Evolutionary conservation across 2,329 filamentous ascomycete genomes (phyloP), one percentile per base, ranked within the genome.

Genomic region (Macrophomina pseudophaseolina): DNA sequence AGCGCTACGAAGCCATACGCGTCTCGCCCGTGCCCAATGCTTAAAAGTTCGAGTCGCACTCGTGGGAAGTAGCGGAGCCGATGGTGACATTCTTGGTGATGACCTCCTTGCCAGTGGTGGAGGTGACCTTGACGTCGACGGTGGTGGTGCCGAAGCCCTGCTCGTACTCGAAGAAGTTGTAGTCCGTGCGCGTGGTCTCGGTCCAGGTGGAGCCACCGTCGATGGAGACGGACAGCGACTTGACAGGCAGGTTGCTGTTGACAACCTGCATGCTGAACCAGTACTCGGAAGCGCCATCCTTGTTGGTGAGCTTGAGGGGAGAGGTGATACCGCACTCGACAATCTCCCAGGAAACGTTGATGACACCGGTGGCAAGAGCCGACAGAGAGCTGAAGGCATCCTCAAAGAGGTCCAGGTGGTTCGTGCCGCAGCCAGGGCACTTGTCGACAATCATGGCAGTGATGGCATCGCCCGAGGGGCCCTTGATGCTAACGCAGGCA

Each of bases 181-280:
- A 80, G 6, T 79, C 75, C 66, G 81, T 75, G 56, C 88, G 80
- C 2, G 78, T 80, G 0, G 88, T 89, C n/a, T 74, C 59, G 74
- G 84, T 75, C 88, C 87, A 90, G 14, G 84, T 86, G 64, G 71
- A 81, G 18, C 88, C 88, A 11, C 85, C 82, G 71, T 90, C 84
- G 18, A 82, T 86, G 67, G 85, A 87, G 67, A 90, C 87, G 70
- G 90, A 87, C 30, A 90, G 80, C 69, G 78, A 81, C 64, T 80
- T 71, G 48, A 90, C 82, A 16, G 82, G 81, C 68, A 85, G 80
- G 74, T 88, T 88, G 71, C 85, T 79, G 76, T 90, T 90, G 71
- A 88, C 81, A 51, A 90, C 87, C 75, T 91, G 88, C 82, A 88
- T 87, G 56, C 81, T 82, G 78, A 87, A 87, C 84, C 85, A 87